Evolutionary conservation across 1,284 basidiomycete genomes (phyloP).

Genomic region (Trametes versicolor): DNA sequence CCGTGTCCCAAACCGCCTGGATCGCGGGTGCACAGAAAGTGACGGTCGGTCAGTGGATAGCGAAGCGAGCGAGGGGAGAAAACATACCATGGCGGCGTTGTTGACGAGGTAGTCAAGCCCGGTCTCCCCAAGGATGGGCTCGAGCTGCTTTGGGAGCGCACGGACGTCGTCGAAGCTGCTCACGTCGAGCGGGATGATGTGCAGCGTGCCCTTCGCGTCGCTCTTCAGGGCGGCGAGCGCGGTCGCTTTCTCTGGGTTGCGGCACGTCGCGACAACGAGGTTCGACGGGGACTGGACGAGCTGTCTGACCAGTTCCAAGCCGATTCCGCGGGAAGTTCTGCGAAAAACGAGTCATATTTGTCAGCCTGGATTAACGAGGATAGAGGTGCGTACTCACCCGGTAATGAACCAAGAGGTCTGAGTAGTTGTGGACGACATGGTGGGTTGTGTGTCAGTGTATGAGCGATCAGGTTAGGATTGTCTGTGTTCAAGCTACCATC

Average conservation of each 20-base stretch:
- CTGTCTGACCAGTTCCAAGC: constrained; percentile 46
- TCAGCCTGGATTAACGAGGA: no score
- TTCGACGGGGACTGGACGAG: constrained; percentile 41
- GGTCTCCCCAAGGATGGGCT: constrained; percentile 20
- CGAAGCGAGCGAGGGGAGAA: no score
- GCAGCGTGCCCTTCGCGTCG: constrained; percentile 35
- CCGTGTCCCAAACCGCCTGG: no score
- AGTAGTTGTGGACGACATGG: background rate
- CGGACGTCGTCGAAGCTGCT: constrained; percentile 28
- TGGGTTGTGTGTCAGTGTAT: no score
- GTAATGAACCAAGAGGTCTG: no score
- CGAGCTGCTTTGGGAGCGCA: background rate
- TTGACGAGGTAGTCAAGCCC: constrained; percentile 52
- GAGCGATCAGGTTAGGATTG: no score
- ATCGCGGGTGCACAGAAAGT: background rate
- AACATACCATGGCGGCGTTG: constrained; percentile 48
- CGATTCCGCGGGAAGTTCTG: constrained; percentile 31
- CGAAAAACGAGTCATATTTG: no score
- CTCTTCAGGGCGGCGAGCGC: constrained; percentile 37
- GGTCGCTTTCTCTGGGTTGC: constrained; percentile 42
- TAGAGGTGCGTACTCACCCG: no score
- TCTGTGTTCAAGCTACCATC: no score
- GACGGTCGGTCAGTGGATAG: no score
- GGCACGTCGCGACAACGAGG: constrained; percentile 47
- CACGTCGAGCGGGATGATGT: constrained; percentile 46